Conservation (phyloP, 2,329 filamentous ascomycete species). For the Ophiosphaerella korrae region DNA sequence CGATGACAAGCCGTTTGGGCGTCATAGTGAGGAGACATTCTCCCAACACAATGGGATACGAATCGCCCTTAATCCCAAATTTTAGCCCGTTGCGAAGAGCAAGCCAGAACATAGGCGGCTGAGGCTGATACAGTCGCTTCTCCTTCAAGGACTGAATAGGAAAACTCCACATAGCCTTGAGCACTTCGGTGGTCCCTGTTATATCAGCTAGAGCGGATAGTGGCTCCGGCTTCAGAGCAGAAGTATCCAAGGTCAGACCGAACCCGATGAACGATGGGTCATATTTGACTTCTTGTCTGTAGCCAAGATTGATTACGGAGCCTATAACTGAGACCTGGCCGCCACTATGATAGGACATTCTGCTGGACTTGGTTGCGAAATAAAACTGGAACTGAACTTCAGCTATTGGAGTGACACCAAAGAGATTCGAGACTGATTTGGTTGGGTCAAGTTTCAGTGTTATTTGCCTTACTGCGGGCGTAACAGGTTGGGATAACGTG, state of each 20-base stretch:
- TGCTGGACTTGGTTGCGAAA: background rate
- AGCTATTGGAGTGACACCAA: background rate
- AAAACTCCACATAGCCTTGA: background rate
- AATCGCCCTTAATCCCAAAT: background rate
- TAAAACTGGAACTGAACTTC: background rate
- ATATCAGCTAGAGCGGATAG: background rate
- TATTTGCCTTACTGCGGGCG: background rate
- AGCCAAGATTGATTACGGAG: background rate
- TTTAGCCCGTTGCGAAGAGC: background rate
- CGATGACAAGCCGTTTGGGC: background rate
- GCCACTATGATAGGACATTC: background rate
- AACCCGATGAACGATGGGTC: background rate
- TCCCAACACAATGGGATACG: background rate
- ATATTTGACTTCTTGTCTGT: background rate
- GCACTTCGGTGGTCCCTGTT: background rate
- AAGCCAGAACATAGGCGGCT: background rate
- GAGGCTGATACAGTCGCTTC: background rate
- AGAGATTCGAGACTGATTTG: background rate
- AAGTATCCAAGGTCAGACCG: background rate
- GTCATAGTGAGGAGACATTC: background rate
- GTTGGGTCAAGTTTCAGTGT: background rate
- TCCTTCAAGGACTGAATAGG: background rate
- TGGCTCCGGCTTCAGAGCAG: background rate
- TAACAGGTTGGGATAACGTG: background rate
- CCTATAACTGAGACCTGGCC: background rate